A percentile compares a stretch with the other conserved stretches of the same genome.
Evolutionary conservation across 345 rosid genomes (phyloP).

Genomic region (Acer yangbiense): DNA sequence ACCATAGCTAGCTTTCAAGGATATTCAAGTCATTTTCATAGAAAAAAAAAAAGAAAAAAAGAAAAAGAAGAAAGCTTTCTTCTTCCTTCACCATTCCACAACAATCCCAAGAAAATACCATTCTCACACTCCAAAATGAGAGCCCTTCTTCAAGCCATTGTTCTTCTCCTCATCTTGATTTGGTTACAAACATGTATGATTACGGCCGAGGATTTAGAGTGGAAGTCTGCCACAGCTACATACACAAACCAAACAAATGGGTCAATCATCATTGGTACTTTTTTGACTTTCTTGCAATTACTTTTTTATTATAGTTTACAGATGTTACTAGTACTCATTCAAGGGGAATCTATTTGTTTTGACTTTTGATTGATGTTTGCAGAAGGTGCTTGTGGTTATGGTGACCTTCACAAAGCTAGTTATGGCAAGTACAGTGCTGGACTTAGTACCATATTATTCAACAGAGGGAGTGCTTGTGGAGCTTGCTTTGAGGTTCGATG

Average conservation of each 20-base stretch:
- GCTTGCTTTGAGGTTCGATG: constrained; percentile 90
- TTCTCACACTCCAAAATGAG: constrained; percentile 36
- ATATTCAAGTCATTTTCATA: constrained; percentile 29
- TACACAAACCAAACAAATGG: constrained; percentile 61
- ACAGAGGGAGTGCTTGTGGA: constrained; percentile 84
- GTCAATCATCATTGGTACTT: constrained; percentile 66
- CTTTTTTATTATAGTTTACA: background rate
- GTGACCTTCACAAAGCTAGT: constrained; percentile 69
- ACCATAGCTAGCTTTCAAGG: constrained; percentile 20
- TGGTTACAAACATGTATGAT: constrained; percentile 32
- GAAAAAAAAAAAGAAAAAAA: background rate
- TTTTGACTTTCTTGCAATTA: constrained; percentile 1
- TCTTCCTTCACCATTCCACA: constrained; percentile 9
- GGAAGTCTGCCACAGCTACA: constrained; percentile 91
- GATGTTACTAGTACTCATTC: background rate
- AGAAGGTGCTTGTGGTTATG: constrained; percentile 97
- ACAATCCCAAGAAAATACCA: constrained; percentile 24
- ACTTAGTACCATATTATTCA: constrained; percentile 75
- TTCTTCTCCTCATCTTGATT: constrained; percentile 42
- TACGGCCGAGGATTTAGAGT: constrained; percentile 46
- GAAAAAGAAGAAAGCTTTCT: constrained; percentile 13
- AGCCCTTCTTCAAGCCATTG: constrained; percentile 33
- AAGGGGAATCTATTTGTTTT: constrained; percentile 9
- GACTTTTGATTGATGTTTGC: constrained; percentile 14
- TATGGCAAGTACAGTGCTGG: constrained; percentile 80